These are phyloP conservation scores for Triticum turgidum DNA, from an alignment of 176 grass and related monocot species.

Conservation along the genomic window DNA sequence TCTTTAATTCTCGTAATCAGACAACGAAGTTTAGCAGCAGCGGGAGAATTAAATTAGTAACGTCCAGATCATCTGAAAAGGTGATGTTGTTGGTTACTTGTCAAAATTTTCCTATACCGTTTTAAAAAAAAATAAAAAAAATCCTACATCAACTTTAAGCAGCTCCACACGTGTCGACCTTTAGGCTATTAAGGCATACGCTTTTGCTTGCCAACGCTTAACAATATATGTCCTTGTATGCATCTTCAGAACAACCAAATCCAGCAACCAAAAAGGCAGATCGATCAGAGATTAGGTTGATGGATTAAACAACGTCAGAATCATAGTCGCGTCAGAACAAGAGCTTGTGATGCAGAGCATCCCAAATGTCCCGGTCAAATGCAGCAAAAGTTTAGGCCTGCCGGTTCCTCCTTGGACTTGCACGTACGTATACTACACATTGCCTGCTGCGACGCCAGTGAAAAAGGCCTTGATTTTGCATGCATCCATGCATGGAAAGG, in stretches of 20 bases:
- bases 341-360: slow-evolving; percentile 36
- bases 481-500: slow-evolving; percentile 37
- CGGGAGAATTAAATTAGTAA: slow-evolving; percentile 30
- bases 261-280: slow-evolving; percentile 24
- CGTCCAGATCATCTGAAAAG: slow-evolving; percentile 37
- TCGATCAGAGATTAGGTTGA: slow-evolving; percentile 30
- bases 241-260: slow-evolving; percentile 26
- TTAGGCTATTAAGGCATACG: neutral
- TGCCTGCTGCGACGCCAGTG: neutral
- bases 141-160: neutral
- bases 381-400: slow-evolving; percentile 29
- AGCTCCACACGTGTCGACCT: slow-evolving; percentile 31
- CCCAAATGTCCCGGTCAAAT: slow-evolving; percentile 40
- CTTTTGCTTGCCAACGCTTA: neutral
- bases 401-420: slow-evolving; percentile 45
- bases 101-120: slow-evolving; percentile 18
- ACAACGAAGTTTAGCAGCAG: slow-evolving; percentile 12
- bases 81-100: slow-evolving; percentile 51
- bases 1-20: neutral
- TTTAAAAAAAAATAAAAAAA: too few species aligned
- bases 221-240: slow-evolving; percentile 15
- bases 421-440: slow-evolving; percentile 8
- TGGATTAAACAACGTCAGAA: slow-evolving; percentile 28
- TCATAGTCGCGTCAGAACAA: slow-evolving; percentile 30
- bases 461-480: slow-evolving; percentile 8